These are phyloP conservation scores for Aspergillus heteromorphus DNA, from an alignment of 495 filamentous ascomycete genomes.

Conservation along the genomic window DNA sequence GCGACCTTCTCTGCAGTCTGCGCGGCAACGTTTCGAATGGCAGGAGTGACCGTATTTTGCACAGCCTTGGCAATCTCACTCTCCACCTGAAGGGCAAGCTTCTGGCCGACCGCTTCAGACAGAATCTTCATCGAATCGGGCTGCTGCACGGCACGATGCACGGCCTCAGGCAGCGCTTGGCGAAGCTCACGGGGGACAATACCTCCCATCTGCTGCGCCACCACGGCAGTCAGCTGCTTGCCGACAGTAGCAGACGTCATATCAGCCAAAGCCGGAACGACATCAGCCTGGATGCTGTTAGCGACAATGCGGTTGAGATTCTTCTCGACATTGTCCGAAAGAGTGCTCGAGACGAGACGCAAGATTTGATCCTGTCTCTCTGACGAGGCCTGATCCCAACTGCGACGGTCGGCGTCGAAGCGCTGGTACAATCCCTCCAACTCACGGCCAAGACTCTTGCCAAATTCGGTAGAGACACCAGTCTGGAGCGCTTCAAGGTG, in stretches of 20 bases:
- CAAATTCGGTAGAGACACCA: constrained; percentile 50
- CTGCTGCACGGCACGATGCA: constrained; percentile 60
- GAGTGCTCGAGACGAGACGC: constrained; percentile 76
- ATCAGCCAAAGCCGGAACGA: constrained; percentile 54
- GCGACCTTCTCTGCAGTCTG: constrained; percentile 56
- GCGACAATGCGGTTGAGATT: constrained; percentile 67
- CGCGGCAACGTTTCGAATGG: constrained; percentile 55
- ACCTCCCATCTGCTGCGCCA: constrained; percentile 45
- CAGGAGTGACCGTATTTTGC: constrained; percentile 56
- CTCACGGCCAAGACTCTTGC: constrained; percentile 50
- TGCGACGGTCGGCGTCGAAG: constrained; percentile 60
- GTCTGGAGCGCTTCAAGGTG: constrained; percentile 53
- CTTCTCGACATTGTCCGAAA: constrained; percentile 86
- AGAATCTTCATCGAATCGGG: constrained; percentile 63
- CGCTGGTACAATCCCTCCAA: constrained; percentile 55
- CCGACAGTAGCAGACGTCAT: constrained; percentile 49
- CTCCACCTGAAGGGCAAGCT: constrained; percentile 62
- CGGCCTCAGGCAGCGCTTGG: constrained; percentile 47
- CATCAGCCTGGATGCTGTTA: constrained; percentile 57
- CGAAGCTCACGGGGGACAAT: constrained; percentile 51
- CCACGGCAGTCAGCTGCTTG: constrained; percentile 52
- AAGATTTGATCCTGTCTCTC: constrained; percentile 77
- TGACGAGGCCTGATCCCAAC: constrained; percentile 57
- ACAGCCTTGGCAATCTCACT: constrained; percentile 57
- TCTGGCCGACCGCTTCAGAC: constrained; percentile 62